Base-by-base conservation (phyloP, 768 basidiomycete genomes). In the Suillus hirtellus region DNA sequence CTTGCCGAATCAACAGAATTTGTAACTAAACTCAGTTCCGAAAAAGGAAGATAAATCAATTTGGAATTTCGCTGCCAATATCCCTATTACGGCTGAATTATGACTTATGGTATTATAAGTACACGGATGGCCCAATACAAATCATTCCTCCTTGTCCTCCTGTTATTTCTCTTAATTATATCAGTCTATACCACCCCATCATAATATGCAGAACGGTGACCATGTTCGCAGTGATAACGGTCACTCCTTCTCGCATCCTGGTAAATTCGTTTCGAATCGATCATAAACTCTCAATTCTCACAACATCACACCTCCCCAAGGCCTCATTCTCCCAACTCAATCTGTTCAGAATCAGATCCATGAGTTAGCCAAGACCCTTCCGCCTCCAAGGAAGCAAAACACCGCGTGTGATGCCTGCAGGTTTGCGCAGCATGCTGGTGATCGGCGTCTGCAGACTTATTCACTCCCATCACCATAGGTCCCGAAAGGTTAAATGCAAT, bases 341-440 rank as follows among this genome's bases (percentile, higher is more conserved):
- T 82, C 86, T 52, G 83, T 90, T 69, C 91, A 93, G 80, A 90
- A 86, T 69, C 89, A 92, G 76, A 89, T 92, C 60, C 89, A 91
- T 70, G 90, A 93, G 70, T 83, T 90, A 43, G 88, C 89, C 60
- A 90, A 90, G 79, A 84, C 88, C 1, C 82, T 91, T 0, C 89
- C 92, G 1, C 90, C 91, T n/a, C 90, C 92, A 7, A 81, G 94
- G 63, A 94, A 93, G 74, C 94, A 95, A 78, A 96, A 96, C 73
- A 92, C 93, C 24, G 94, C 95, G 34, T 96, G 94, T 76, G 94
- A 96, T 80, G 90, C 90, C 60, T 96, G 94, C 86, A 89, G 90
- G 90, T 89, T 8, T 63, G 78, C 66, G 11, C 42, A 35, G 21
- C 10, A 38, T 49, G 12, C 42, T 56, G 44, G 37, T 62, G 50